Evolutionary conservation across 2,329 filamentous ascomycete genomes (phyloP), one percentile per base, ranked within the genome.

Genomic region (Pseudogymnoascus sp.): DNA sequence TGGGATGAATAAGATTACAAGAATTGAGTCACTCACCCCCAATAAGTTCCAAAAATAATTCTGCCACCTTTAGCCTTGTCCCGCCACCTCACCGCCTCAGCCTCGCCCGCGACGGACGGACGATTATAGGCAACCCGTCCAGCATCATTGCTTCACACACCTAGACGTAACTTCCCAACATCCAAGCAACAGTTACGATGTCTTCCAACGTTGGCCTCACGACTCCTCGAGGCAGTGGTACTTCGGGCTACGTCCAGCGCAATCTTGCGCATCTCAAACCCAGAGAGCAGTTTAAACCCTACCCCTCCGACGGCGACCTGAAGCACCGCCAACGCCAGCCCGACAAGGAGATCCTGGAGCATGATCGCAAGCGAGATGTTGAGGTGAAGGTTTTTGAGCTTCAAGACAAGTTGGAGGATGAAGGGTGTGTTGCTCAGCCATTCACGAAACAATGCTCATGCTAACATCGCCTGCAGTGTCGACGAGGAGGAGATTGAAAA

Each of bases 131-230:
- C 28, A 33, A 33, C 0, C 47, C 47, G 6, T n/a, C 16, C 6
- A 35, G 28, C 28, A 54, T 54, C 28, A 54, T 54, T 50, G 8
- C 8, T 2, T 14, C 54, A 8, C 37, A 58, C 30, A 22, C 18
- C 47, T 33, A 11, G 16, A 33, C 7, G 54, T n/a, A 58, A 36
- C 30, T 50, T 33, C 38, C 54, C 12, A 35, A 30, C 20, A 37
- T 59, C 58, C 4, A 36, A 8, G 50, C 22, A 36, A 61, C n/a
- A 43, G 36, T 14, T 38, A 70, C 35, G 68, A 97, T 97, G 94
- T 94, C 92, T 63, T 92, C 94, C 67, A 99, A 99, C 78, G 94
- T 99, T 71, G 95, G 94, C 62, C 90, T 99, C 70, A 86, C 88
- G 62, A 99, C 94, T 4, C 94, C 94, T 2, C 88, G 94, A 70